Evolutionary conservation across 140 eudicot species (phyloP), one percentile per base, ranked within the genome.

Genomic region (Erigeron philadelphicus): DNA sequence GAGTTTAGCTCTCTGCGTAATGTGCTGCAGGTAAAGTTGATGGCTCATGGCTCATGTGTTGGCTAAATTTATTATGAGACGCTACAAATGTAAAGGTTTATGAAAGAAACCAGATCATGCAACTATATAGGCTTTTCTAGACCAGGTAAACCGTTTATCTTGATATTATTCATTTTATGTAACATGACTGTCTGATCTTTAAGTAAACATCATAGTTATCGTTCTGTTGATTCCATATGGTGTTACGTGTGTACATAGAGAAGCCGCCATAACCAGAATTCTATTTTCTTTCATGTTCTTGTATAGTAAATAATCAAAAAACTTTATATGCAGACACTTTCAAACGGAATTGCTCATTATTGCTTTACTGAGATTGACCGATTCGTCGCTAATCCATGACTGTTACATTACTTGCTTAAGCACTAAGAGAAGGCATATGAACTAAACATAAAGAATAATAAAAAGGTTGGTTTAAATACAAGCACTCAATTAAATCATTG

Each of bases 351-450:
- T 31, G 38, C 4, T 31, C 38, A 31, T 31, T 31, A 19, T 9
- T 19, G 6, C 64, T 0, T 21, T 10, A 41, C 1, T 1, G 17
- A 11, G 43, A 19, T 58, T 11, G 43, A 58, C 43, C 15, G 9
- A 58, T 19, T 58, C 43, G 7, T 58, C 1, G 64, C 64, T 9
- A 58, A 23, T n/a, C 42, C 23, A 21, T 21, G 25, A 21, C 25
- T 19, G 63, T 19, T 23, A 23, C 7, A 15, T 25, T 23, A 58
- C 64, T 7, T 3, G 19, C 18, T 19, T 19, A 57, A 57, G 42
- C 65, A 5, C 65, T 25, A 6, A 59, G 7, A 59, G 18, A 59
- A 23, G 41, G 65, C 45, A 59, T 59, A 58, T 58, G 64, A 59
- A 23, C 65, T 59, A 59, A 59, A 31, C 35, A 59, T 31, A 31